phyloP scores from a whole-genome alignment of 139 green algal species.

The Chlorella sp. region DNA sequence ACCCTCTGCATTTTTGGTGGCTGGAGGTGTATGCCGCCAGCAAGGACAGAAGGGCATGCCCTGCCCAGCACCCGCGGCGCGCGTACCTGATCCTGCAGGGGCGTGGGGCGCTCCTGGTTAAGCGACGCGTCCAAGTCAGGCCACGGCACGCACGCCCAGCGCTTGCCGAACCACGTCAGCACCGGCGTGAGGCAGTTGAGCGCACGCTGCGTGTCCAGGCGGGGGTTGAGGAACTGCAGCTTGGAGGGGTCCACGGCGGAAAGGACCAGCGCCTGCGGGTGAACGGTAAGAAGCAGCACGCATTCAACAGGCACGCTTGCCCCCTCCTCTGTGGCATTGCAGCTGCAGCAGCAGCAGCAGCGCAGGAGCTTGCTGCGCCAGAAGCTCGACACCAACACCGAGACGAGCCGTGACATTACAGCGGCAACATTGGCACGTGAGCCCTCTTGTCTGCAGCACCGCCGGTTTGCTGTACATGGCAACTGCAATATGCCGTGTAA shows the following conservation, averaged over 20 bases:
- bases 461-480: not conserved
- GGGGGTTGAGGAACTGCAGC: conserved; percentile 5
- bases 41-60: not conserved
- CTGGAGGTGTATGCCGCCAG: not conserved
- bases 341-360: not conserved
- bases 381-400: not conserved
- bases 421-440: no score
- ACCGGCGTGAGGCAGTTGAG: conserved; percentile 32
- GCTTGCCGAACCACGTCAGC: conserved; percentile 29
- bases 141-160: not conserved
- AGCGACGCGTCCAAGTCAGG: conserved; percentile 2
- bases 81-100: not conserved
- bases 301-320: not conserved
- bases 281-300: not conserved
- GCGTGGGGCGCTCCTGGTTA: not conserved
- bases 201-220: conserved; percentile 12
- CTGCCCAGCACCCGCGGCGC: not conserved
- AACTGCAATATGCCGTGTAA: not conserved
- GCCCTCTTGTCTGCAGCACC: no score
- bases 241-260: conserved; percentile 33
- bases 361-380: not conserved
- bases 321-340: not conserved
- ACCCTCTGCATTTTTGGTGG: not conserved
- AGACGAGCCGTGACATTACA: no score
- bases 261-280: conserved; percentile 38